A percentile compares a stretch with the other conserved stretches of the same genome.
phyloP scores from a whole-genome alignment of 371 early-diverging fungal species.

The Apophysomyces ossiformis region DNA sequence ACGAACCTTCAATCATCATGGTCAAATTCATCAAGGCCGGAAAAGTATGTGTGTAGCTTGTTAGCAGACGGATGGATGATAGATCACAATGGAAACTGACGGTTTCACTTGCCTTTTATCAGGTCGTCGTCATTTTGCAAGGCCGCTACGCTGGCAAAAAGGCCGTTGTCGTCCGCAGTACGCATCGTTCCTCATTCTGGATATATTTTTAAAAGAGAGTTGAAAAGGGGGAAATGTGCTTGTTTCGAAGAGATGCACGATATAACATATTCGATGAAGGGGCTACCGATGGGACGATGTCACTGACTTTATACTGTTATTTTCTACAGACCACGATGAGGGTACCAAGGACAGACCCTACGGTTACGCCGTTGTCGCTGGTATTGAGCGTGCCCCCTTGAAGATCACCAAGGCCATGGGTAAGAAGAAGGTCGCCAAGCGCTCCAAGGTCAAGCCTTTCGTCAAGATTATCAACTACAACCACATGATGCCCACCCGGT shows the following conservation, averaged over 20 bases:
- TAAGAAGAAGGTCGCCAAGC: constrained; percentile 93
- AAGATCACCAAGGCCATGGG: constrained; percentile 96
- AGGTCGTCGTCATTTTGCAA: constrained; percentile 97
- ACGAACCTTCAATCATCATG: constrained; percentile 53
- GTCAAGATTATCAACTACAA: constrained; percentile 98
- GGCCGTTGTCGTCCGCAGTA: constrained; percentile 98
- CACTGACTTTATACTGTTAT: background rate
- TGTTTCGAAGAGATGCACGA: background rate
- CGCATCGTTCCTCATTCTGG: constrained; percentile 26
- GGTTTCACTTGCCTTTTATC: constrained; percentile 13
- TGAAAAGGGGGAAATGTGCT: background rate
- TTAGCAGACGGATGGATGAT: constrained; percentile 31
- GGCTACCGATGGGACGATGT: background rate
- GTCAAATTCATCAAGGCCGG: constrained; percentile 83
- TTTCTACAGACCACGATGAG: constrained; percentile 72
- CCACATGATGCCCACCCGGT: constrained; percentile 99
- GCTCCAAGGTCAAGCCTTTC: constrained; percentile 98
- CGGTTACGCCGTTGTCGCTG: constrained; percentile 97
- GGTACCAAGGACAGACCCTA: constrained; percentile 93
- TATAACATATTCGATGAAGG: no score
- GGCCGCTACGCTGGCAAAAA: constrained; percentile 99
- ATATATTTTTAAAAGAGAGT: background rate
- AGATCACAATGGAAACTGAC: constrained; percentile 22
- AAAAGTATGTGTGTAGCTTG: constrained; percentile 51
- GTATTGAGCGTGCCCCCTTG: constrained; percentile 95